Evolutionary conservation across 768 basidiomycete genomes (phyloP), one percentile per base, ranked within the genome.

Genomic region (Glaciozyma antarctica): DNA sequence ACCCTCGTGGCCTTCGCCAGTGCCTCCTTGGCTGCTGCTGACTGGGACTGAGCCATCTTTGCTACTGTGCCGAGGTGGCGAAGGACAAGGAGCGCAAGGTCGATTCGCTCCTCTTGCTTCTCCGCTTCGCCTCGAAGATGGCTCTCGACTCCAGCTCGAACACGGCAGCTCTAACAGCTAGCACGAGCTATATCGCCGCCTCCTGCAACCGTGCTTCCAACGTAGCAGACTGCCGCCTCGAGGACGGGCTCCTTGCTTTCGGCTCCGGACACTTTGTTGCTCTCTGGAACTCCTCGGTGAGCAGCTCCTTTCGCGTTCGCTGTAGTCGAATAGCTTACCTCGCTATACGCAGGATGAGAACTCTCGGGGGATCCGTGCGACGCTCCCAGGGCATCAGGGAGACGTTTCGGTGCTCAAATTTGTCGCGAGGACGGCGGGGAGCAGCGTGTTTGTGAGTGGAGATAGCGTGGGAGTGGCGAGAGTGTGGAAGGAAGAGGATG

Each of bases 351-450:
- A 88, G 86, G 79, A 81, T 63, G 70, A 74, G 21, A 61, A 70
- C 16, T 82, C 84, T 69, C 75, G 74, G 53, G 86, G 88, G 1
- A 80, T 93, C 34, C 78, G 78, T 24, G 77, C 81, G 61, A 93
- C 90, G 1, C 80, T 97, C 9, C 82, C 85, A 1, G 90, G 86
- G 5, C 90, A 93, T 72, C 76, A 82, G 54, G 84, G 84, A 15
- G 73, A 83, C 22, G 82, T 98, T 26, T 91, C 91, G 26, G 86
- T 84, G 54, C 81, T 92, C 53, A 84, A 83, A 53, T 92, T 90
- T 72, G 69, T 85, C 10, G 52, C 0, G 38, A 47, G 10, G 63
- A 43, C 2, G 58, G 30, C 15, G 58, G 38, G 41, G 13, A 49
- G 26, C 22, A 61, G 56, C 76, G 24, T 22, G 6, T 78, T 97